Percentiles rank a stretch among this genome's conserved stretches.
Conservation (phyloP, 805 yeast species). For the Jamesozyma rosinii region DNA sequence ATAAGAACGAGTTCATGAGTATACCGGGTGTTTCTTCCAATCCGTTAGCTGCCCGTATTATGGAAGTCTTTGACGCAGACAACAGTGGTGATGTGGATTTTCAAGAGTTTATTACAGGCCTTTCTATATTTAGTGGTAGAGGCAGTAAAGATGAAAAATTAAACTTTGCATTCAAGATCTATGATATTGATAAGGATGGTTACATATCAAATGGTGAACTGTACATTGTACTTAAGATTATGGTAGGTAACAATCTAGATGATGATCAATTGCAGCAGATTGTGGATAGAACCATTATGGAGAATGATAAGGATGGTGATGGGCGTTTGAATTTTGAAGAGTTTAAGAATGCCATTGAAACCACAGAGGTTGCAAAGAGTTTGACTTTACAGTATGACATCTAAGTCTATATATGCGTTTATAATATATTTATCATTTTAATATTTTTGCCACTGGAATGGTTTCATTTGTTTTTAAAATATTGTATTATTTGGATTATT, state of each 20-base stretch:
- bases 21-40: slow-evolving; percentile 89
- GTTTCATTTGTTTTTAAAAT: too few species aligned
- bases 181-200: slow-evolving; percentile 94
- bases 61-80: slow-evolving; percentile 91
- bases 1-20: slow-evolving; percentile 77
- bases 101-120: slow-evolving; percentile 82
- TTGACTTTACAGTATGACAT: slow-evolving; percentile 42
- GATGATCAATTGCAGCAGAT: slow-evolving; percentile 88
- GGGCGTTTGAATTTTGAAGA: slow-evolving; percentile 80
- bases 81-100: slow-evolving; percentile 91
- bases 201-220: slow-evolving; percentile 91
- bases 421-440: too few species aligned
- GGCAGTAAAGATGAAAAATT: slow-evolving; percentile 75
- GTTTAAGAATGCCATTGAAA: slow-evolving; percentile 56
- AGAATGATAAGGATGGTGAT: slow-evolving; percentile 81
- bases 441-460: too few species aligned
- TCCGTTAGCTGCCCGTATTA: slow-evolving; percentile 80
- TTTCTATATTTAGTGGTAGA: slow-evolving; percentile 80
- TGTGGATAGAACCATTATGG: slow-evolving; percentile 94
- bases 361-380: slow-evolving; percentile 49
- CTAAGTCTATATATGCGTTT: slow-evolving; percentile 6
- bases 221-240: slow-evolving; percentile 82
- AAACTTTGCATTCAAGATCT: slow-evolving; percentile 82
- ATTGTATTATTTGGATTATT: too few species aligned
- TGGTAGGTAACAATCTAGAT: slow-evolving; percentile 89